Percentiles rank a stretch among this genome's conserved stretches.
Evolutionary conservation across 306 rosid species (phyloP).

Genomic region (Mimosa bimucronata): DNA sequence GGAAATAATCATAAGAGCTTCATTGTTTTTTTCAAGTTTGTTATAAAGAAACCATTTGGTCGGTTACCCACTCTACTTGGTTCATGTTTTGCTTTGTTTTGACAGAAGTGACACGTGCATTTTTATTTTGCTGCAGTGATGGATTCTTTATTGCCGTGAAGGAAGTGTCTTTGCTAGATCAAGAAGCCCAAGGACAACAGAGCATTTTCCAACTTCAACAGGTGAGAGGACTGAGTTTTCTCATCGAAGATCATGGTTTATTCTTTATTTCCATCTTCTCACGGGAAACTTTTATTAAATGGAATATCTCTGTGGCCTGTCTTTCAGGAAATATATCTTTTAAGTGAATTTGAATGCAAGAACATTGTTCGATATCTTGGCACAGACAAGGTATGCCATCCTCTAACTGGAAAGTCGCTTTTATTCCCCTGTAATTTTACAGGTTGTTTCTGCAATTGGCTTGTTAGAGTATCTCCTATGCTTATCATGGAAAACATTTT

Average conservation of each 20-base stretch:
- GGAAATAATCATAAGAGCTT: no score
- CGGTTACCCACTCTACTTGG: not conserved
- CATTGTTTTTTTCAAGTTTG: slow-evolving; percentile 10
- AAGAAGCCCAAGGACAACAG: no score
- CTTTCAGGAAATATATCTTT: slow-evolving; percentile 60
- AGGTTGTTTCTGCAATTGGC: no score
- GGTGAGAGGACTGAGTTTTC: no score
- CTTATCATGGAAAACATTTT: not conserved
- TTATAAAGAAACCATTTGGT: not conserved
- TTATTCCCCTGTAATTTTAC: not conserved
- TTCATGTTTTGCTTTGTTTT: no score
- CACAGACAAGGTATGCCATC: slow-evolving; percentile 57
- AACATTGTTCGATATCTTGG: slow-evolving; percentile 64
- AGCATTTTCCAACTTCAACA: no score
- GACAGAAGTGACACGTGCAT: slow-evolving; percentile 10
- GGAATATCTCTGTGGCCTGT: slow-evolving; percentile 6
- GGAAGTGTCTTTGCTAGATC: slow-evolving; percentile 64
- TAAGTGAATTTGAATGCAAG: slow-evolving; percentile 58
- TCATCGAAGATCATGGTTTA: slow-evolving; percentile 5
- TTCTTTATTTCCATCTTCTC: slow-evolving; percentile 17
- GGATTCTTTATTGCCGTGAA: slow-evolving; percentile 66
- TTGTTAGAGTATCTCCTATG: not conserved
- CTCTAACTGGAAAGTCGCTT: not conserved
- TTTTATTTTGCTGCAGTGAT: slow-evolving; percentile 46
- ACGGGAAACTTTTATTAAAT: not conserved